These are phyloP conservation scores for Gossypium schwendimanii DNA, from an alignment of 441 rosid species.

Conservation along the genomic window DNA sequence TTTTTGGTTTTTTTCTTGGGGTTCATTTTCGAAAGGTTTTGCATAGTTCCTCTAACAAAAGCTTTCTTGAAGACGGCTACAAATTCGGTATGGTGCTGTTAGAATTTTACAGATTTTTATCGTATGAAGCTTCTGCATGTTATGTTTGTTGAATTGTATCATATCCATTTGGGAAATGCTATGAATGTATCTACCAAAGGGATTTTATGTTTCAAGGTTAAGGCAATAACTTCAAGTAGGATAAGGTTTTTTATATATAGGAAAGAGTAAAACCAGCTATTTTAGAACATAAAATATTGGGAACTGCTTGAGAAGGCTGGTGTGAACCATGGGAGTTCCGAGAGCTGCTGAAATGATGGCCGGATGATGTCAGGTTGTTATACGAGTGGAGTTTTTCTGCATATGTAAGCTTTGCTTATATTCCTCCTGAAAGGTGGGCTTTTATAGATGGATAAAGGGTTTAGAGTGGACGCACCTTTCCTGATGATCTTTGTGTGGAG, in stretches of 20 bases:
- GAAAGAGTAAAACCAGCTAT: not conserved
- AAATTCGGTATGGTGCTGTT: slow-evolving; percentile 22
- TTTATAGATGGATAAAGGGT: too few species aligned
- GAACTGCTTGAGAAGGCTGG: too few species aligned
- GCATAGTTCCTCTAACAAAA: slow-evolving; percentile 37
- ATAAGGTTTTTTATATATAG: not conserved
- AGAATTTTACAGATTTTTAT: not conserved
- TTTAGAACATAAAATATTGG: too few species aligned
- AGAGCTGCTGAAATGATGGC: too few species aligned
- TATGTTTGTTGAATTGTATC: not conserved
- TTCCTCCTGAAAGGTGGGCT: too few species aligned
- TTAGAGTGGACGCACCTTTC: too few species aligned
- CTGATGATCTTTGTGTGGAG: too few species aligned
- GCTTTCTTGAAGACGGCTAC: slow-evolving; percentile 27
- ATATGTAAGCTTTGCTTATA: too few species aligned
- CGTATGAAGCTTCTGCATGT: not conserved
- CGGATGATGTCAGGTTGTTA: too few species aligned
- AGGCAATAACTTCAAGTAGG: not conserved
- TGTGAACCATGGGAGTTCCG: too few species aligned
- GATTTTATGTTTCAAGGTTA: not conserved
- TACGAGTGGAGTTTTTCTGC: too few species aligned
- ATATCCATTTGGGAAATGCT: not conserved
- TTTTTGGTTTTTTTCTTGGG: not conserved
- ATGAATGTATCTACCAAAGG: not conserved
- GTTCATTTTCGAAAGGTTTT: slow-evolving; percentile 28